Conservation (phyloP, 129 eudicot genomes). For the sunflower (Helianthus annuus) region HanXRQr2.0-SUNRISE NC_035437.2:6352446-6352945, state of each 20-base stretch:
- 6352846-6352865: slow-evolving; percentile 36
- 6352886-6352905: slow-evolving; percentile 40
- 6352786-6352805: slow-evolving; percentile 35
- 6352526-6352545: slow-evolving; percentile 23
- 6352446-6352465: slow-evolving; percentile 6
- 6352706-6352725: background rate
- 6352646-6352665: slow-evolving; percentile 31
- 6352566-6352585: slow-evolving; percentile 26
- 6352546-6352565: slow-evolving; percentile 25
- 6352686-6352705: slow-evolving; percentile 25
- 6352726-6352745: background rate
- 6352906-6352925: slow-evolving; percentile 44
- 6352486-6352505: slow-evolving; percentile 20
- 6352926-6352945: slow-evolving; percentile 34
- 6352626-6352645: slow-evolving; percentile 47
- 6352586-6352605: slow-evolving; percentile 31
- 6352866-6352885: slow-evolving; percentile 48
- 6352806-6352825: slow-evolving; percentile 18
- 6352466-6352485: slow-evolving; percentile 15
- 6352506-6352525: slow-evolving; percentile 27
- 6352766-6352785: slow-evolving; percentile 40
- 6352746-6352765: background rate
- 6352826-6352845: slow-evolving; percentile 6
- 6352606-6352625: slow-evolving; percentile 38
- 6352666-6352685: slow-evolving; percentile 42